Base-by-base conservation (phyloP, 2,329 filamentous ascomycete genomes). In the Microthyrium microscopicum region DNA sequence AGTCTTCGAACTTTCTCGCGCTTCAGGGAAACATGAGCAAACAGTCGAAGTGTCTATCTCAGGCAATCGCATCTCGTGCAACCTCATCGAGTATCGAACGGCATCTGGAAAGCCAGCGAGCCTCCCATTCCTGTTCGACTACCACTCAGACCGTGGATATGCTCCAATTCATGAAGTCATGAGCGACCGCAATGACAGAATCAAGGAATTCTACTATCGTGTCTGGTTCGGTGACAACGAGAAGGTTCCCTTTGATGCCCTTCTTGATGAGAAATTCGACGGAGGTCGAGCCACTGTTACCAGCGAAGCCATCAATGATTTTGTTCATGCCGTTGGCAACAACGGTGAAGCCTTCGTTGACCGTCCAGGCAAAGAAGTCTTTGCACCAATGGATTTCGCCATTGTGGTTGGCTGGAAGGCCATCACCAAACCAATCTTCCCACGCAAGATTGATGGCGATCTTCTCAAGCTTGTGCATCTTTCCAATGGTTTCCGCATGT, bases 371-470 rank as follows among this genome's bases (percentile, higher is more conserved):
- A 95, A 95, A 64, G 76, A 81, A 41, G 81, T 94, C 42, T 87
- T 78, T 46, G 89, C 89, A 5, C 89, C 91, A 20, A 98, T 98
- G 89, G 89, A 98, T 57, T 98, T 93, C 49, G 85, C 85, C 43
- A 93, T 94, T 44, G 85, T 94, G n/a, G 79, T 91, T 32, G 85
- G 85, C 41, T 94, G 85, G 85, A 95, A 98, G 62, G 89, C 89
- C 27, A 98, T 98, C 50, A 98, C 85, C 8, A 95, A 95, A 68
- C 89, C 89, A 11, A 98, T 98, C 56, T 98, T 98, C 69, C 89
- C 89, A 42, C 77, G 84, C 45, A 82, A 75, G 40, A 95, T 98
- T 47, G 89, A 98, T 46, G 89, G 91, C 43, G 89, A 98, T 52
- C 65, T 98, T 34, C 68, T 98, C 40, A 94, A 92, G 62, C 73